Evolutionary conservation across 2,329 filamentous ascomycete species (phyloP).

Genomic region (Colletotrichum sp.): DNA sequence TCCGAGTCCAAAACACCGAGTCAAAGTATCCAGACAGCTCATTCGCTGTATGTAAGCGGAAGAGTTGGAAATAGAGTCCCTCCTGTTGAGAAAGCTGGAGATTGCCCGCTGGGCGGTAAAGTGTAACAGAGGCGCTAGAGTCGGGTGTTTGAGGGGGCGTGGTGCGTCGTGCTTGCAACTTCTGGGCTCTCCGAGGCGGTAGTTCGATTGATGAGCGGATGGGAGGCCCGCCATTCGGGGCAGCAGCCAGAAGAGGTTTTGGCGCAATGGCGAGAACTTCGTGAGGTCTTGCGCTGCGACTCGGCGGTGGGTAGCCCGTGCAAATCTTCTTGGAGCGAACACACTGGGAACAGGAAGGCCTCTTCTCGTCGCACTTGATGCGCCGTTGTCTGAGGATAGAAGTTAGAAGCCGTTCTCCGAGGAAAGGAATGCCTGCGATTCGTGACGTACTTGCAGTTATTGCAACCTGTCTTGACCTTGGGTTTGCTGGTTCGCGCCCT

Average conservation of each 20-base stretch:
- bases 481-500: slow-evolving; percentile 59
- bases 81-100: slow-evolving; percentile 58
- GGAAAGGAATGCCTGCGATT: background rate
- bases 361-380: slow-evolving; percentile 71
- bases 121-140: slow-evolving; percentile 28
- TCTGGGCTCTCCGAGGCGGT: slow-evolving; percentile 16
- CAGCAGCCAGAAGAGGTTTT: slow-evolving; percentile 40
- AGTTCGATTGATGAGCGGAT: slow-evolving; percentile 23
- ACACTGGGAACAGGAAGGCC: slow-evolving; percentile 66
- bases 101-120: slow-evolving; percentile 47
- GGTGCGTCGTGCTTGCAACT: background rate
- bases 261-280: slow-evolving; percentile 57
- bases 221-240: slow-evolving; percentile 19
- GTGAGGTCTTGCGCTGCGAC: slow-evolving; percentile 49
- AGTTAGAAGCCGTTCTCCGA: slow-evolving; percentile 20
- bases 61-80: slow-evolving; percentile 66
- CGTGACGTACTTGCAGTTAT: slow-evolving; percentile 68
- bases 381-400: slow-evolving; percentile 53
- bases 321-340: slow-evolving; percentile 63
- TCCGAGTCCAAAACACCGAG: slow-evolving; percentile 67
- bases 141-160: slow-evolving; percentile 40
- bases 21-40: slow-evolving; percentile 73
- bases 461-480: slow-evolving; percentile 71
- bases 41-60: slow-evolving; percentile 63
- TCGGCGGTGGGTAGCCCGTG: slow-evolving; percentile 66